Percentiles rank a stretch among this genome's conserved stretches.
phyloP scores from a whole-genome alignment of 169 alveolate species.

The Plasmodium billcollinsi region DNA sequence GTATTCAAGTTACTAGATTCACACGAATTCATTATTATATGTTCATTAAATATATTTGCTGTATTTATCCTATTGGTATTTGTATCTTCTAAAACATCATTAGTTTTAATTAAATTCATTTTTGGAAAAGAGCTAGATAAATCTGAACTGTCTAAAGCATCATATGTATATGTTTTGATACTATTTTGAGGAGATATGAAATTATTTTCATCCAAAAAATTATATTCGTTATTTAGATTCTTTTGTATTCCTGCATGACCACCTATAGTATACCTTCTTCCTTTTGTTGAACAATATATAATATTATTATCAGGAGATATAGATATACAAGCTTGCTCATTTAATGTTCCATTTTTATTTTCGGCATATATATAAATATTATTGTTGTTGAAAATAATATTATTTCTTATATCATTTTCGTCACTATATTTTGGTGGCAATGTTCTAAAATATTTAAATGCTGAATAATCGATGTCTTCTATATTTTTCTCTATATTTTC shows the following conservation, averaged over 20 bases:
- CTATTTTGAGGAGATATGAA: constrained; percentile 30
- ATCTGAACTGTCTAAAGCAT: constrained; percentile 61
- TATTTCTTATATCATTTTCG: constrained; percentile 74
- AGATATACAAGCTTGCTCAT: constrained; percentile 76
- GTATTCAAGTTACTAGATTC: constrained; percentile 40
- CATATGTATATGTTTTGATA: constrained; percentile 59
- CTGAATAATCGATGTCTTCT: constrained; percentile 66
- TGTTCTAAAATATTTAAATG: constrained; percentile 60
- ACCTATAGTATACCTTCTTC: constrained; percentile 75
- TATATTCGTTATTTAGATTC: constrained; percentile 66
- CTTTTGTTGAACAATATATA: constrained; percentile 68
- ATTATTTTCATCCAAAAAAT: constrained; percentile 55
- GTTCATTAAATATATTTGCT: constrained; percentile 62
- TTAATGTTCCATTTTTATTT: constrained; percentile 76
- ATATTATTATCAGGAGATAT: constrained; percentile 69
- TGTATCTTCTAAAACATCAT: constrained; percentile 40
- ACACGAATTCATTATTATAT: constrained; percentile 58
- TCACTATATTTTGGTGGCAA: constrained; percentile 75
- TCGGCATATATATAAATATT: constrained; percentile 76
- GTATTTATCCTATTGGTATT: constrained; percentile 39
- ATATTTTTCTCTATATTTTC: constrained; percentile 69
- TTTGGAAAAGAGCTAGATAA: constrained; percentile 63
- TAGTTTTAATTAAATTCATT: constrained; percentile 74
- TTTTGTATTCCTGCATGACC: constrained; percentile 75
- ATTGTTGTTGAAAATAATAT: constrained; percentile 65